Percentiles rank a stretch among this genome's conserved stretches.
phyloP scores from a whole-genome alignment of 805 yeast genomes.

The Deakozyma indianensis region DNA sequence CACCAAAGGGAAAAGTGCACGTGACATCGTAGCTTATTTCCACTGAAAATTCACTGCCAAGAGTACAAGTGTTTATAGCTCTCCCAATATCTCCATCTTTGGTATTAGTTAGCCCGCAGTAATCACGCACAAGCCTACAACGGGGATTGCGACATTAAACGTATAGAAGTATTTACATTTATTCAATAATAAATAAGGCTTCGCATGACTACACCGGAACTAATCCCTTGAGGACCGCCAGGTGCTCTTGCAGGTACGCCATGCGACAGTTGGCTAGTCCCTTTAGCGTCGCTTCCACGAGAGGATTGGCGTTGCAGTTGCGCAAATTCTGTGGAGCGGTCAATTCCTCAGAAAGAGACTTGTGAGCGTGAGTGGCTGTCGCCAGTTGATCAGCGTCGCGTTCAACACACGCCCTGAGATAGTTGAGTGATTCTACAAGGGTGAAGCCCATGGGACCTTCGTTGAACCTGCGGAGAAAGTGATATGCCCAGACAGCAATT shows the following conservation, averaged over 20 bases:
- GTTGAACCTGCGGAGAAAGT: conserved; percentile 3
- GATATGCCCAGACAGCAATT: conserved; percentile 10
- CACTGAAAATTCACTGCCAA: too few relatives aligned
- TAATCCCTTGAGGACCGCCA: not conserved
- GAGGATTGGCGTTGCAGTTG: not conserved
- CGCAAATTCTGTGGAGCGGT: not conserved
- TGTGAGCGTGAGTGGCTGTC: not conserved
- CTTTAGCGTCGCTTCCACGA: not conserved
- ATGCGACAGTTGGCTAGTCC: not conserved
- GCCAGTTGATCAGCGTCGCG: not conserved
- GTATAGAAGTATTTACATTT: too few relatives aligned
- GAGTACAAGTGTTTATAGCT: too few relatives aligned
- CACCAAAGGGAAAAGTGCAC: not conserved
- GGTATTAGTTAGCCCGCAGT: too few relatives aligned
- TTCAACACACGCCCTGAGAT: not conserved
- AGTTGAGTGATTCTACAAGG: not conserved
- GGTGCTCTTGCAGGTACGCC: not conserved
- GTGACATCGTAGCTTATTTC: too few relatives aligned
- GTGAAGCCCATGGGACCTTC: not conserved
- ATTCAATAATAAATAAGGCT: too few relatives aligned
- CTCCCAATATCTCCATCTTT: too few relatives aligned
- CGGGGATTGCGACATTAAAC: too few relatives aligned
- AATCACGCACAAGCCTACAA: too few relatives aligned
- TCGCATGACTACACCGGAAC: too few relatives aligned
- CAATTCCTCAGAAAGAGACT: not conserved